A percentile compares a stretch with the other conserved stretches of the same genome.
phyloP scores from a whole-genome alignment of 2,329 filamentous ascomycete genomes.

The Ascochyta viciae-villosae region DNA sequence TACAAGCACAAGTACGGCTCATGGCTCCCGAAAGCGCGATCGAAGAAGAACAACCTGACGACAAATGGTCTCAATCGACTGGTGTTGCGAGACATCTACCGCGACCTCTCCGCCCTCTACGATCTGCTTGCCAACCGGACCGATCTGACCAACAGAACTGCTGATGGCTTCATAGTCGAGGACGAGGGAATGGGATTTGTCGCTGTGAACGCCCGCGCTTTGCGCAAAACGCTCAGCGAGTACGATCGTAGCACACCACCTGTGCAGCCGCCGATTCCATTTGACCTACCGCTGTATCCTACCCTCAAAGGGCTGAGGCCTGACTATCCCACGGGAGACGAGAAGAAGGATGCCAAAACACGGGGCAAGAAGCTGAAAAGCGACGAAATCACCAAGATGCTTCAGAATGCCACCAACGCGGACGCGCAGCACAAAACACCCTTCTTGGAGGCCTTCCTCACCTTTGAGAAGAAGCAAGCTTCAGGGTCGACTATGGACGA shows the following conservation, averaged over 20 bases:
- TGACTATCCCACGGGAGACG: constrained; percentile 68
- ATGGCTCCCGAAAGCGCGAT: constrained; percentile 90
- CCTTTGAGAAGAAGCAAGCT: constrained; percentile 74
- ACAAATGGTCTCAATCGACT: constrained; percentile 86
- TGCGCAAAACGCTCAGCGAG: constrained; percentile 82
- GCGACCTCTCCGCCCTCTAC: constrained; percentile 85
- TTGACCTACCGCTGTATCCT: constrained; percentile 82
- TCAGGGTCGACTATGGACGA: constrained; percentile 70
- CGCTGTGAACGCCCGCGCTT: constrained; percentile 67
- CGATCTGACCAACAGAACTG: constrained; percentile 77
- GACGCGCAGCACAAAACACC: constrained; percentile 68
- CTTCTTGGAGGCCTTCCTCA: constrained; percentile 73
- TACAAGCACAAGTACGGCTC: constrained; percentile 73
- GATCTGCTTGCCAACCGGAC: constrained; percentile 85
- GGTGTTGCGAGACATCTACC: constrained; percentile 81
- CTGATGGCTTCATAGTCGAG: constrained; percentile 69
- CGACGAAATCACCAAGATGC: constrained; percentile 76
- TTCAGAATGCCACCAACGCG: constrained; percentile 83
- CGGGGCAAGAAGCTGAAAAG: constrained; percentile 76
- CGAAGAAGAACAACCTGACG: constrained; percentile 88
- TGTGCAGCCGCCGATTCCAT: constrained; percentile 88
- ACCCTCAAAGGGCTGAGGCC: constrained; percentile 70
- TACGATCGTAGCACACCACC: constrained; percentile 90
- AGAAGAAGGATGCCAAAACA: constrained; percentile 78
- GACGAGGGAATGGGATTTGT: constrained; percentile 62